These are phyloP conservation scores for Claviceps arundinis DNA, from an alignment of 2,329 filamentous ascomycete genomes.

Conservation along the genomic window DNA sequence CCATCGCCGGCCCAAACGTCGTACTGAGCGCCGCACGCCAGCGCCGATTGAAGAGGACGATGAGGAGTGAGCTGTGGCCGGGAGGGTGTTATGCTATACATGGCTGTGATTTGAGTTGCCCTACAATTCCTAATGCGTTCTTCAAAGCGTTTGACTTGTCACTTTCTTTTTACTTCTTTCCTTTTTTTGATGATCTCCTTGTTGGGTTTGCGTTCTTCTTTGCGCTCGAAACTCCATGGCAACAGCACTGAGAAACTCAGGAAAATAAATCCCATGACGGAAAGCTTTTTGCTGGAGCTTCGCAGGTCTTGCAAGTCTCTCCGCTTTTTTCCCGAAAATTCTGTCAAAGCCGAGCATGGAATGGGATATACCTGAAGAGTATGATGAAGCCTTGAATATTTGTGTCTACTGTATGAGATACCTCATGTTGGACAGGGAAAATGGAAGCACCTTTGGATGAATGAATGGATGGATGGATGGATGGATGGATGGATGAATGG, in stretches of 20 bases:
- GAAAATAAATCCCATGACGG: background rate
- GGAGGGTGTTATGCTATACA: background rate
- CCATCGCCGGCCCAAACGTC: constrained; percentile 52
- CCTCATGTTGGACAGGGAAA: background rate
- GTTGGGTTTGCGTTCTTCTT: background rate
- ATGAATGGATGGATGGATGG: background rate
- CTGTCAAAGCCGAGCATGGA: background rate
- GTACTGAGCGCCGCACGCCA: constrained; percentile 56
- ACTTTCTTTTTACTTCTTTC: background rate
- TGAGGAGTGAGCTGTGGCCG: constrained; percentile 34
- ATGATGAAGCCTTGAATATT: background rate
- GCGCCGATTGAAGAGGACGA: constrained; percentile 62
- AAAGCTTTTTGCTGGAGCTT: background rate
- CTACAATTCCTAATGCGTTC: background rate
- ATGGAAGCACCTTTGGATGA: background rate
- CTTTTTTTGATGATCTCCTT: background rate
- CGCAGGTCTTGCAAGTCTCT: no score
- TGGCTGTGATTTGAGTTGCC: background rate
- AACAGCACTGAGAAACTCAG: background rate
- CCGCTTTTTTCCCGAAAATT: no score
- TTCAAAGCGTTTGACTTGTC: background rate
- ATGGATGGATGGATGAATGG: background rate
- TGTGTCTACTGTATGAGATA: constrained; percentile 1
- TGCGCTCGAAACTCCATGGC: background rate
- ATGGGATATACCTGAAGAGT: background rate